Conservation (phyloP, 2,329 filamentous ascomycete species). For the Aspergillus ochraceus region DNA sequence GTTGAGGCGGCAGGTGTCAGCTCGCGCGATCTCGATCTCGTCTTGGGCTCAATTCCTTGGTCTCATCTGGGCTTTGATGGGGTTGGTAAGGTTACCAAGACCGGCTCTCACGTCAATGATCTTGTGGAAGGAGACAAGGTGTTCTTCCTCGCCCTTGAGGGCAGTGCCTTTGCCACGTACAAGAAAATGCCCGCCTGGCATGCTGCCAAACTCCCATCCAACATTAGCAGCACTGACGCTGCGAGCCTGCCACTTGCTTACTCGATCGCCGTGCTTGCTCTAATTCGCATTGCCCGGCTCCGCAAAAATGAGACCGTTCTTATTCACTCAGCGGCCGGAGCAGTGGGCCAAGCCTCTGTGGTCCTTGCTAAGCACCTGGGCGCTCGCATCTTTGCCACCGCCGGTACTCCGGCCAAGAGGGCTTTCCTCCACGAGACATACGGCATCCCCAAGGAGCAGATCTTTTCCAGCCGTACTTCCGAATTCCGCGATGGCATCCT, state of each 20-base stretch:
- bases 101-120: neutral
- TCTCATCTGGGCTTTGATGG: neutral
- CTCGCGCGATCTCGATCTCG: neutral
- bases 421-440: slow-evolving; percentile 24
- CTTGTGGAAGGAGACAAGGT: neutral
- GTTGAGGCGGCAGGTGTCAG: neutral
- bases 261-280: neutral
- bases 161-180: neutral
- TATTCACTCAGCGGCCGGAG: slow-evolving; percentile 27
- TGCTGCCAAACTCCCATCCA: neutral
- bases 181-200: neutral
- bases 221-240: neutral
- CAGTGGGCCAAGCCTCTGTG: slow-evolving; percentile 26
- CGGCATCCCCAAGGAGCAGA: slow-evolving; percentile 19
- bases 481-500: slow-evolving; percentile 21
- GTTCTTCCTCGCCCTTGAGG: neutral
- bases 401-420: slow-evolving; percentile 24
- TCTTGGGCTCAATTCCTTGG: neutral
- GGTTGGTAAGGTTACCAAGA: neutral
- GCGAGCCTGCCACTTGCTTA: neutral
- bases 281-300: neutral
- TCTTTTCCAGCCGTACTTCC: slow-evolving; percentile 25
- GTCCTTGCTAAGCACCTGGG: slow-evolving; percentile 23
- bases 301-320: slow-evolving; percentile 17
- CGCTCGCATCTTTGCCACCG: slow-evolving; percentile 26